Conservation (phyloP, 495 filamentous ascomycete genomes). For the Podospora conica region DNA sequence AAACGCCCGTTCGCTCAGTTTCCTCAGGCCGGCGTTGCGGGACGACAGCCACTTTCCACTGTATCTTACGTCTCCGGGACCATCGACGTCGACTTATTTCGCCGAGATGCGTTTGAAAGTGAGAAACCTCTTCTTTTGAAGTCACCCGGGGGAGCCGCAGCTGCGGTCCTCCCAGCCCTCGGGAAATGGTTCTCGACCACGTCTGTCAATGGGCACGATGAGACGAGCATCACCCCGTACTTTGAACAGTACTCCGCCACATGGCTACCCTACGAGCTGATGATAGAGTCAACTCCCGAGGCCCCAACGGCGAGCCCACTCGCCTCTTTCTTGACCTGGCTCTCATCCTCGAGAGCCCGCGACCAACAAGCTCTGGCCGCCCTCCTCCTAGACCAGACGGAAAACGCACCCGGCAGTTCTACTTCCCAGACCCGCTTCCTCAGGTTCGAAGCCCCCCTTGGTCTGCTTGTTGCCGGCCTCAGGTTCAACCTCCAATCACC, state of each 20-base stretch:
- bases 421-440: conserved; percentile 19
- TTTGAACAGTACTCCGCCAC: neutral
- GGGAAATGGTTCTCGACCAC: neutral
- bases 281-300: neutral
- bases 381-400: neutral
- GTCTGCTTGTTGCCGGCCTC: conserved; percentile 31
- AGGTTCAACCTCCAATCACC: conserved; percentile 24
- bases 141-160: neutral
- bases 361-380: neutral
- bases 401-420: neutral
- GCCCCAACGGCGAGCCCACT: neutral
- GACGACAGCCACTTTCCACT: neutral
- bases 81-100: neutral
- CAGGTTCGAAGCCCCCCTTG: conserved; percentile 33
- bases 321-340: neutral
- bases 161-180: neutral
- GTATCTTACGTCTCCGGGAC: neutral
- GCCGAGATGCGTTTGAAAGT: neutral
- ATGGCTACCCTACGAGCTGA: neutral
- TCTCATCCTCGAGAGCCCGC: neutral
- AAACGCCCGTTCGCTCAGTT: neutral
- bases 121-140: neutral
- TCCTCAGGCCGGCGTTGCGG: neutral
- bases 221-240: neutral
- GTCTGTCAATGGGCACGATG: neutral